Evolutionary conservation across 345 rosid species (phyloP), one percentile per base, ranked within the genome.

Genomic region (Dovyalis caffra): DNA sequence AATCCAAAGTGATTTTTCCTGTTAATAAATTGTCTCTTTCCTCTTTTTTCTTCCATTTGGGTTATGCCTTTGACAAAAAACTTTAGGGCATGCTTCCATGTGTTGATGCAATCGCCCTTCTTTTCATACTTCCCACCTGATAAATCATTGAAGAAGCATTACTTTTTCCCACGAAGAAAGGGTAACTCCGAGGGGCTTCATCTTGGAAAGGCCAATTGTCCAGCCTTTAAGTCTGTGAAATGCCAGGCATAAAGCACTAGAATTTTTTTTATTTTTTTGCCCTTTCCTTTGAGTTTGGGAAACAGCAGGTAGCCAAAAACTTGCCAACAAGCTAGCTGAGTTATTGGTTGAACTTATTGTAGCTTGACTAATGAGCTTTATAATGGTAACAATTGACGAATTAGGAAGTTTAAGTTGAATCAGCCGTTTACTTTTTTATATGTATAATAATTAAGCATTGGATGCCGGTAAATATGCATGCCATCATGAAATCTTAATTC

Each of bases 1-100:
- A 83, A 84, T 81, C 86, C 86, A 62, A 84, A 29, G 82, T 34
- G 68, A 68, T 71, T 25, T 77, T 73, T 64, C 32, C 32, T 9
- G 15, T 51, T 66, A 40, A 1, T 64, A n/a, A 65, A 51, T 51
- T 64, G 33, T 77, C 49, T 2, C 43, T 43, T 64, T 71, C 34
- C 33, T 25, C 5, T 63, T 4, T 43, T 32, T 8, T 37, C 10
- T 23, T 78, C 75, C 18, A 57, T 16, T 74, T 49, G 76, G 74
- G 26, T 69, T 76, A 34, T 26, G 60, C 57, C 70, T 51, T 66
- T 74, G 51, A 40, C 64, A n/a, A 81, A 45, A n/a, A 43, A 40
- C 51, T 61, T 57, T 43, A 43, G 35, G 69, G 77, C 57, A 66
- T 76, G 78, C 74, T 31, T 70, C 74, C 75, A 56, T 4, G 21